Percentiles rank a stretch among this genome's conserved stretches.
Evolutionary conservation across 805 yeast species (phyloP).

Genomic region (Scheffersomyces stipitis): DNA sequence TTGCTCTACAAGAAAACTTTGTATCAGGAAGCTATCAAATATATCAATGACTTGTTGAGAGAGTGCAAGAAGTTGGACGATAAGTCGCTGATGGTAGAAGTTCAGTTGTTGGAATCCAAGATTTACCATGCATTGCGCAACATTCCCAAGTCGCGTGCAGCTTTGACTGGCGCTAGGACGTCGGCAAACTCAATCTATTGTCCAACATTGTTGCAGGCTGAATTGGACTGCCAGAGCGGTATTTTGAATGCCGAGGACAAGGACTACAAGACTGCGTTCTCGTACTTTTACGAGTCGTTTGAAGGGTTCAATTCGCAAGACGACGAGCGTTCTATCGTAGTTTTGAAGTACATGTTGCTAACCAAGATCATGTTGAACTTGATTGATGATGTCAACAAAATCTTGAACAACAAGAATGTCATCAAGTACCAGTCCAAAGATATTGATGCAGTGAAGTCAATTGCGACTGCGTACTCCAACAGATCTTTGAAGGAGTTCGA

Average conservation of each 20-base stretch:
- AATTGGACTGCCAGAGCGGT: conserved; percentile 93
- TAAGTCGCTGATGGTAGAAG: conserved; percentile 92
- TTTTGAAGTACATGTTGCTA: conserved; percentile 87
- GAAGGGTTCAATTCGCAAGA: conserved; percentile 82
- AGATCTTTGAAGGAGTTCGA: conserved; percentile 92
- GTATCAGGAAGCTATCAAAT: conserved; percentile 67
- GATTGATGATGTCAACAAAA: conserved; percentile 79
- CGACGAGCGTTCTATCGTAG: conserved; percentile 61
- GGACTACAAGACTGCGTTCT: conserved; percentile 93
- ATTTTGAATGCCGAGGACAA: conserved; percentile 94
- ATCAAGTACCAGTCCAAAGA: conserved; percentile 76
- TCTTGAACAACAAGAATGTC: conserved; percentile 68
- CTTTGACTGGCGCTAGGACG: conserved; percentile 92
- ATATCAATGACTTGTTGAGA: conserved; percentile 68
- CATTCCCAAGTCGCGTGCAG: conserved; percentile 86
- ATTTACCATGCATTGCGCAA: conserved; percentile 90
- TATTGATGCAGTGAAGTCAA: conserved; percentile 94
- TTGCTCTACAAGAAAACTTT: conserved; percentile 65
- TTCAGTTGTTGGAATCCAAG: conserved; percentile 86
- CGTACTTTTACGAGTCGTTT: conserved; percentile 92
- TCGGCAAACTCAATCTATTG: conserved; percentile 97
- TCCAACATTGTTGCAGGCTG: conserved; percentile 92
- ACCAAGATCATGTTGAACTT: conserved; percentile 91
- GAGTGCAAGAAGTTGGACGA: conserved; percentile 95
- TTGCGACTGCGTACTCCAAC: conserved; percentile 84